Evolutionary conservation across 495 filamentous ascomycete genomes (phyloP).

Genomic region (Xanthoparmelia taractica): DNA sequence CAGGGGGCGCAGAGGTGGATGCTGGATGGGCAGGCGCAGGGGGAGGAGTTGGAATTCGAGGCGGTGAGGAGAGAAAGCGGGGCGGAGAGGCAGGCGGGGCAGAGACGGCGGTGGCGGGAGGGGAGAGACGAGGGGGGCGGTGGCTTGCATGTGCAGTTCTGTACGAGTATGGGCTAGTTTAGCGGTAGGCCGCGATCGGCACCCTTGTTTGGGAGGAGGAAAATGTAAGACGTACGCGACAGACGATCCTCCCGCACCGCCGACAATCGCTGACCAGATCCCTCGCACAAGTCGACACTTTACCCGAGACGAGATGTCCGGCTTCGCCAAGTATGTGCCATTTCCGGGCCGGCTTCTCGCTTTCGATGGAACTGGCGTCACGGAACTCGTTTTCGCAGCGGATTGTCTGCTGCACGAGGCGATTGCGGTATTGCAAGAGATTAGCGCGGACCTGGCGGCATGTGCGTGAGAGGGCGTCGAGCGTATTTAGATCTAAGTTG

Average conservation of each 20-base stretch:
- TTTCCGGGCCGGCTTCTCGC: conserved; percentile 22
- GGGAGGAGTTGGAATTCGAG: conserved; percentile 37
- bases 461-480: conserved; percentile 69
- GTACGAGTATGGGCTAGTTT: too few relatives aligned
- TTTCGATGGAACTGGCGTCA: not conserved
- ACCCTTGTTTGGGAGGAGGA: too few relatives aligned
- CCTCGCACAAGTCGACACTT: conserved; percentile 66
- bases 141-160: conserved; percentile 83
- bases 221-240: conserved; percentile 55
- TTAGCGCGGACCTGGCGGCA: conserved; percentile 71
- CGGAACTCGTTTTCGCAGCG: conserved; percentile 65
- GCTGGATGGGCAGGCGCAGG: conserved; percentile 60
- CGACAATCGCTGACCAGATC: conserved; percentile 81
- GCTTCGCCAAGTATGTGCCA: conserved; percentile 34
- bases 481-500: conserved; percentile 73
- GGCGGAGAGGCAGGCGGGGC: conserved; percentile 58
- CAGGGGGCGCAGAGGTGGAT: conserved; percentile 79
- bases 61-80: conserved; percentile 43
- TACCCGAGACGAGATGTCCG: conserved; percentile 51
- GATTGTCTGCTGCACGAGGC: conserved; percentile 63
- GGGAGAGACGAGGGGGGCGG: conserved; percentile 53
- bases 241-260: conserved; percentile 66
- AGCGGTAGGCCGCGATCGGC: too few relatives aligned
- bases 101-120: conserved; percentile 70
- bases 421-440: conserved; percentile 65